Conservation (phyloP, 1,139 yeast species). For the Protomyces gravidus region DNA sequence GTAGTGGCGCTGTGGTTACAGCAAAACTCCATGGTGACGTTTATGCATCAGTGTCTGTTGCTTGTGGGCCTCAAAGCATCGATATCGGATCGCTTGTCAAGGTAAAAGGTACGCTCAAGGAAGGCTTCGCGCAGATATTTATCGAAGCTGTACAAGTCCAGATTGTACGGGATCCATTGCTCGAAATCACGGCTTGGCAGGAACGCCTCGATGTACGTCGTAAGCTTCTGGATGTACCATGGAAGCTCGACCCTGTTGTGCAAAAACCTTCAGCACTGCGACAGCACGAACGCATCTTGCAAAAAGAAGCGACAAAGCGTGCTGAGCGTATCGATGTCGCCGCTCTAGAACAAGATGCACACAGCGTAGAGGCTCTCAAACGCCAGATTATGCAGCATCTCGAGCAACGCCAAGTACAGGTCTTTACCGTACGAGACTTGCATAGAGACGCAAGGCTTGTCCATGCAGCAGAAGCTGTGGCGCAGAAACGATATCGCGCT, state of each 20-base stretch:
- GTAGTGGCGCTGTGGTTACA: conserved; percentile 22
- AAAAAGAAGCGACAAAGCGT: background rate
- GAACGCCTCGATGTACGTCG: conserved; percentile 11
- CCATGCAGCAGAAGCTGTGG: background rate
- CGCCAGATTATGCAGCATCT: background rate
- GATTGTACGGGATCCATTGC: conserved; percentile 6
- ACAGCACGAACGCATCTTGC: background rate
- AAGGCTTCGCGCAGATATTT: conserved; percentile 3
- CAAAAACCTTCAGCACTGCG: background rate
- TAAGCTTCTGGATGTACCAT: conserved; percentile 23
- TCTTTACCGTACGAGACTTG: background rate
- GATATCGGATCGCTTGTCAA: conserved; percentile 24
- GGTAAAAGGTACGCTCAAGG: conserved; percentile 22
- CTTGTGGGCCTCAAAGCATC: background rate
- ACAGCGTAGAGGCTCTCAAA: background rate
- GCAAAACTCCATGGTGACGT: background rate
- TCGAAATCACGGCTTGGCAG: conserved; percentile 25
- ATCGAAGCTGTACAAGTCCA: conserved; percentile 15
- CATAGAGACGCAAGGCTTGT: background rate
- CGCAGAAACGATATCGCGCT: background rate
- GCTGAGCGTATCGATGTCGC: background rate
- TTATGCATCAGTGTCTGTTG: background rate
- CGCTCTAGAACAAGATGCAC: background rate
- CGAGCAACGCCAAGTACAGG: background rate
- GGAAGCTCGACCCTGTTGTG: background rate